Conservation (phyloP, 768 basidiomycete species). For the Mycena filopes region DNA sequence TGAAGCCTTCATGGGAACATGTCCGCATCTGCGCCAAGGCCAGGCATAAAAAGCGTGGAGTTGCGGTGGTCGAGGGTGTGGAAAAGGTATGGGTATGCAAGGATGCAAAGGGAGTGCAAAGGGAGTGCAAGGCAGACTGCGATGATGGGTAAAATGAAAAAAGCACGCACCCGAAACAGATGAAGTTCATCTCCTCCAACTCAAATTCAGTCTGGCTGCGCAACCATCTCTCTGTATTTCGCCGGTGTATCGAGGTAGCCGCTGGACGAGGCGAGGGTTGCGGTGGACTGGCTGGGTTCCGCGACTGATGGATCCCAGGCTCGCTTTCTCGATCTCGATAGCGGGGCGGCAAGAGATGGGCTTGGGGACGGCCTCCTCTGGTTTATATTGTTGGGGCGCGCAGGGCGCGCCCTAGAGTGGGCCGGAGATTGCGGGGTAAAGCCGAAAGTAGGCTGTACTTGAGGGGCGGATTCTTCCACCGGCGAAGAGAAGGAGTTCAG, state of each 20-base stretch:
- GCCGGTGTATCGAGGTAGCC: conserved; percentile 80
- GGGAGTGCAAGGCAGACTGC: conserved; percentile 4
- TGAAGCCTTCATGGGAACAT: conserved; percentile 23
- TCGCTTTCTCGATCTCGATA: conserved; percentile 67
- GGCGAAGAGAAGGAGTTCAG: conserved; percentile 69
- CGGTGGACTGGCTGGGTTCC: conserved; percentile 63
- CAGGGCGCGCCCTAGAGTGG: conserved; percentile 33
- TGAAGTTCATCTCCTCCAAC: conserved; percentile 37
- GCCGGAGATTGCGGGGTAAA: conserved; percentile 38
- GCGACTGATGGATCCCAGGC: conserved; percentile 77
- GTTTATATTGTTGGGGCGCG: conserved; percentile 37
- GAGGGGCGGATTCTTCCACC: conserved; percentile 17
- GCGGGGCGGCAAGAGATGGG: conserved; percentile 51
- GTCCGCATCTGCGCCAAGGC: not conserved
- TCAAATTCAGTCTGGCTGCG: conserved; percentile 45
- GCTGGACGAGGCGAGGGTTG: conserved; percentile 62
- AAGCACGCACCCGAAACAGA: conserved; percentile 39
- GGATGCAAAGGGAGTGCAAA: not conserved
- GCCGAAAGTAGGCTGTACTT: conserved; percentile 29
- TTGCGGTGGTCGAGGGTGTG: not conserved
- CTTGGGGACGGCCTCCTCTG: conserved; percentile 40
- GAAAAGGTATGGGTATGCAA: conserved; percentile 9
- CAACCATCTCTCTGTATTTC: conserved; percentile 65
- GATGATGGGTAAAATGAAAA: conserved; percentile 30
- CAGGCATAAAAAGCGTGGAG: not conserved